Evolutionary conservation across 2,329 filamentous ascomycete genomes (phyloP).

Genomic region (Volutella citrinella): DNA sequence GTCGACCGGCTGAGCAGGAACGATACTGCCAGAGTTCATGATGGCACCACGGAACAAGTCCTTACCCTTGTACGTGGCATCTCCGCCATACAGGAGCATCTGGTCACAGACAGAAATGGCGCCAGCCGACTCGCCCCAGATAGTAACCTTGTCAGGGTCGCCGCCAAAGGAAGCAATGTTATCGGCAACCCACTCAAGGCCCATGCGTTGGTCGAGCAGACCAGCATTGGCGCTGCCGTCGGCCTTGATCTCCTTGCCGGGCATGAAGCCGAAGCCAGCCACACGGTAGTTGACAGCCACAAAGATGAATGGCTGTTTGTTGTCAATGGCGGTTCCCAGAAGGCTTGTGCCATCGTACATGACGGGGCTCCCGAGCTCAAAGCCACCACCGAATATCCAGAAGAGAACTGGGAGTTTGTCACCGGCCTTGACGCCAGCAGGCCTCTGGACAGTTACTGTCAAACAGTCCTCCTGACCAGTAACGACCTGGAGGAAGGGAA

Average conservation of each 20-base stretch:
- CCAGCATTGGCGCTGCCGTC: slow-evolving; percentile 71
- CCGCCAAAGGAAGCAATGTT: slow-evolving; percentile 78
- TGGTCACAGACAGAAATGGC: slow-evolving; percentile 74
- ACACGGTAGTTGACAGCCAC: slow-evolving; percentile 78
- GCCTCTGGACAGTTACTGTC: slow-evolving; percentile 58
- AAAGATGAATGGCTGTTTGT: slow-evolving; percentile 60
- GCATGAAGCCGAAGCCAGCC: slow-evolving; percentile 71
- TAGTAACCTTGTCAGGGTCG: slow-evolving; percentile 73
- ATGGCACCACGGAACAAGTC: slow-evolving; percentile 73
- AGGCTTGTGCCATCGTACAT: slow-evolving; percentile 53
- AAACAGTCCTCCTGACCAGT: slow-evolving; percentile 63
- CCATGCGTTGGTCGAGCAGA: slow-evolving; percentile 69
- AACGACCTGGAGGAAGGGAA: slow-evolving; percentile 55
- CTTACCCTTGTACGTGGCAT: slow-evolving; percentile 72
- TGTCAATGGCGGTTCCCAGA: slow-evolving; percentile 41
- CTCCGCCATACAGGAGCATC: slow-evolving; percentile 69
- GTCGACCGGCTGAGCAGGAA: slow-evolving; percentile 63
- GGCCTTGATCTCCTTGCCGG: slow-evolving; percentile 63
- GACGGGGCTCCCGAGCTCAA: slow-evolving; percentile 49
- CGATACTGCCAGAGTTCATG: slow-evolving; percentile 69
- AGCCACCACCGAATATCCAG: slow-evolving; percentile 70
- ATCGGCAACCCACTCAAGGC: slow-evolving; percentile 72
- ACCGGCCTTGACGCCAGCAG: slow-evolving; percentile 49
- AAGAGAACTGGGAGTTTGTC: slow-evolving; percentile 65
- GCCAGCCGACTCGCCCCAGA: slow-evolving; percentile 73